These are phyloP conservation scores for Aspergillus sp. DNA, from an alignment of 2,329 filamentous ascomycete species.

Conservation along the genomic window DNA sequence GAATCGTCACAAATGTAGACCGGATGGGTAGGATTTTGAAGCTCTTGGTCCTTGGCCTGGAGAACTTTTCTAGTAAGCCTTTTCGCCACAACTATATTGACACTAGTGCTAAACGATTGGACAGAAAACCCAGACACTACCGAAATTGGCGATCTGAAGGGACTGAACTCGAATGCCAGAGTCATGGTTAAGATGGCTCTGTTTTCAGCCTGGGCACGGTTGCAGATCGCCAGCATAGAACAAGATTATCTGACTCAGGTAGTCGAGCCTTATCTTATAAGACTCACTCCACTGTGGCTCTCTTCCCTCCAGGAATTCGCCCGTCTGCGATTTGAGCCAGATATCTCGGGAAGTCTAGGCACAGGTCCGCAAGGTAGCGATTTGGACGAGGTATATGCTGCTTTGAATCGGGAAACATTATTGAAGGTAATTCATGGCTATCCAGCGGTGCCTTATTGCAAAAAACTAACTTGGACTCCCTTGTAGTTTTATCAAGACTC, in stretches of 20 bases:
- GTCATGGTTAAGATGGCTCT: slow-evolving; percentile 99
- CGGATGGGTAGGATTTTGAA: slow-evolving; percentile 98
- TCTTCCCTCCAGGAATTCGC: slow-evolving; percentile 92
- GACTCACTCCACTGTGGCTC: slow-evolving; percentile 87
- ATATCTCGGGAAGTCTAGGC: slow-evolving; percentile 86
- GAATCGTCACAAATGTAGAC: slow-evolving; percentile 94
- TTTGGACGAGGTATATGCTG: slow-evolving; percentile 89
- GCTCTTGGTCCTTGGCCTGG: slow-evolving; percentile 80
- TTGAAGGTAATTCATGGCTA: slow-evolving; percentile 52
- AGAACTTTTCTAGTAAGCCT: slow-evolving; percentile 74
- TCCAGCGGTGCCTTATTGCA: neutral
- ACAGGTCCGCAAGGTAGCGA: slow-evolving; percentile 77
- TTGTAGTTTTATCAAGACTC: slow-evolving; percentile 85
- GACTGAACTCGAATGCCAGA: slow-evolving; percentile 89
- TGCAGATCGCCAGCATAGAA: slow-evolving; percentile 91
- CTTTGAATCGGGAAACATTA: slow-evolving; percentile 87
- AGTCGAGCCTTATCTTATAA: slow-evolving; percentile 82
- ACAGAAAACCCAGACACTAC: slow-evolving; percentile 67
- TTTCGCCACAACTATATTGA: neutral
- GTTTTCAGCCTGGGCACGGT: slow-evolving; percentile 93
- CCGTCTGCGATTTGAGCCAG: slow-evolving; percentile 87
- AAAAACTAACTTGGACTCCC: neutral
- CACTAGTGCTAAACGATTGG: slow-evolving; percentile 5
- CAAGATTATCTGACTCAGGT: slow-evolving; percentile 86
- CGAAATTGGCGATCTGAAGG: slow-evolving; percentile 87